Evolutionary conservation across 2,329 filamentous ascomycete species (phyloP).

Genomic region (Trichoderma lentiforme): DNA sequence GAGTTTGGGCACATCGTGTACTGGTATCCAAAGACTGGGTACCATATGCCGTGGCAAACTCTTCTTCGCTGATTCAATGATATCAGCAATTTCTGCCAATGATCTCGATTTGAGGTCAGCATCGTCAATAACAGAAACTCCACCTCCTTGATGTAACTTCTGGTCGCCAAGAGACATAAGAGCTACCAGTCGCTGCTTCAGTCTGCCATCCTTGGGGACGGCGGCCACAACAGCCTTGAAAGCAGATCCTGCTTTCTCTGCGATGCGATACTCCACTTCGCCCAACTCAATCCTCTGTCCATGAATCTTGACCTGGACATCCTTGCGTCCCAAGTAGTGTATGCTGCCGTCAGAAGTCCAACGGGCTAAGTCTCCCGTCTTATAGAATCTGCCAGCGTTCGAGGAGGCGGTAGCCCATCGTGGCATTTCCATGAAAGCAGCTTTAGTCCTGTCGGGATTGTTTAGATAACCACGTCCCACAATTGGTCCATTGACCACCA

Average conservation of each 20-base stretch:
- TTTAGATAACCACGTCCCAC: neutral
- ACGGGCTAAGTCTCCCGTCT: neutral
- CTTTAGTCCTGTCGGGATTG: neutral
- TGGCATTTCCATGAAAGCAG: neutral
- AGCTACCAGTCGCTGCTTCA: neutral
- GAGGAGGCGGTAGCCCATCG: neutral
- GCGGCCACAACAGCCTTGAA: neutral
- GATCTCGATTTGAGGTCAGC: neutral
- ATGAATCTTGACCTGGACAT: slow-evolving; percentile 57
- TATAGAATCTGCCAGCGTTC: neutral
- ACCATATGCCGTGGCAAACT: neutral
- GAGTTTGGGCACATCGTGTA: neutral
- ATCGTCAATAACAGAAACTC: neutral
- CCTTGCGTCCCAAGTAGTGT: slow-evolving; percentile 47
- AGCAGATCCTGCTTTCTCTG: neutral
- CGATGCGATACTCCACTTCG: slow-evolving; percentile 24
- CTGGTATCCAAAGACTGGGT: neutral
- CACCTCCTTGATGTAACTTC: neutral
- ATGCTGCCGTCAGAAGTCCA: neutral
- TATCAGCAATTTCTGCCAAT: neutral
- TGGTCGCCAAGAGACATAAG: neutral
- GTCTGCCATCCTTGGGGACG: neutral
- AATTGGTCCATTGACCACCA: slow-evolving; percentile 18
- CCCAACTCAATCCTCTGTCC: slow-evolving; percentile 55
- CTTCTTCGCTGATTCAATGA: neutral